phyloP scores from a whole-genome alignment of 192 early-diverging fungal genomes.

The Dimargaris xerosporica region DNA sequence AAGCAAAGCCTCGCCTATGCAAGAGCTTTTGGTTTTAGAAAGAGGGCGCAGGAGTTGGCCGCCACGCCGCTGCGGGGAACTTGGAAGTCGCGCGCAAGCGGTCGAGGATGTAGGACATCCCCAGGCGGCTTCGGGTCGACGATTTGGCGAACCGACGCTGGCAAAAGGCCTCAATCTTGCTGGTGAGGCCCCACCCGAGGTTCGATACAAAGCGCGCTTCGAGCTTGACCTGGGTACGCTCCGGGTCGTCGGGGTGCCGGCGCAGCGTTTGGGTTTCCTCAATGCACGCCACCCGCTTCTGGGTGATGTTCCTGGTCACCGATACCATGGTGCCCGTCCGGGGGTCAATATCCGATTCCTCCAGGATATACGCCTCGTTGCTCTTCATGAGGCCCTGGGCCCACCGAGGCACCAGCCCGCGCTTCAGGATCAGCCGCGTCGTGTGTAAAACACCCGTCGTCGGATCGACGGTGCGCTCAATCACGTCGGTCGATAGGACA shows the following conservation, averaged over 20 bases:
- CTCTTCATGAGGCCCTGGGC: slow-evolving; percentile 58
- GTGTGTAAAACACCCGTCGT: slow-evolving; percentile 67
- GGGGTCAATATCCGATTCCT: slow-evolving; percentile 75
- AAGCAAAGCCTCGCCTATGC: too few relatives aligned
- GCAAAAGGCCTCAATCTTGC: slow-evolving; percentile 78
- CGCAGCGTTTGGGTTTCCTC: slow-evolving; percentile 76
- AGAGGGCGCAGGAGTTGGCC: too few relatives aligned
- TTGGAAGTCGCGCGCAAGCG: too few relatives aligned
- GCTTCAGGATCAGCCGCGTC: slow-evolving; percentile 80
- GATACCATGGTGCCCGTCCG: slow-evolving; percentile 61
- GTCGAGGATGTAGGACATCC: slow-evolving; percentile 35
- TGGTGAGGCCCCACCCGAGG: slow-evolving; percentile 70
- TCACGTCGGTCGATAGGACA: slow-evolving; percentile 84
- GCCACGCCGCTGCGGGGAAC: too few relatives aligned
- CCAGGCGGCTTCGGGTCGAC: slow-evolving; percentile 26
- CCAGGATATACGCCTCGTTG: slow-evolving; percentile 80
- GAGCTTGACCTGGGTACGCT: slow-evolving; percentile 57
- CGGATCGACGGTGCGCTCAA: slow-evolving; percentile 69
- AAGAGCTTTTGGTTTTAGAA: too few relatives aligned
- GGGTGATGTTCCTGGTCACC: slow-evolving; percentile 76
- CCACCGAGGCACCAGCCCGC: slow-evolving; percentile 79
- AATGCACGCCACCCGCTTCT: slow-evolving; percentile 82
- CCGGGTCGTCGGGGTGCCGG: slow-evolving; percentile 29
- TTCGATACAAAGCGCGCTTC: slow-evolving; percentile 79
- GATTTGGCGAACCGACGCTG: slow-evolving; percentile 71